Percentiles rank a stretch among this genome's conserved stretches.
Evolutionary conservation across 371 early-diverging fungal species (phyloP).

Genomic region (Lichtheimia ramosa): DNA sequence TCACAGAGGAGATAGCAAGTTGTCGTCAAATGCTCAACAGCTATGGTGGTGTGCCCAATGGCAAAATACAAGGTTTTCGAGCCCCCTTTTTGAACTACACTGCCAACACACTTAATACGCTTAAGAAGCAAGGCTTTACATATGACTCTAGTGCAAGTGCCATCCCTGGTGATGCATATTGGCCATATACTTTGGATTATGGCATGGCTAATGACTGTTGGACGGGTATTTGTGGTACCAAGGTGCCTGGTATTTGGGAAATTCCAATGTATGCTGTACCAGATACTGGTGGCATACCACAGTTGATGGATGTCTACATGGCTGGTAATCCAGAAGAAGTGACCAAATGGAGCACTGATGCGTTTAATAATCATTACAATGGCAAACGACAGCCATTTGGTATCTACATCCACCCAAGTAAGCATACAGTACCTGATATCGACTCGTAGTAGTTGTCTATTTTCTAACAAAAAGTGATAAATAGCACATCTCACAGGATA

Average conservation of each 20-base stretch:
- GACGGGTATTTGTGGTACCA: constrained; percentile 52
- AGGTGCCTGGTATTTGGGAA: constrained; percentile 71
- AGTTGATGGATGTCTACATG: constrained; percentile 72
- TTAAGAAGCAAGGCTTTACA: constrained; percentile 54
- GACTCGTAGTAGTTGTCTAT: not conserved
- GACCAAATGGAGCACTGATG: constrained; percentile 34
- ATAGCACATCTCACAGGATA: constrained; percentile 50
- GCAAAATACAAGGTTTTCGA: constrained; percentile 70
- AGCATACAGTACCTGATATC: constrained; percentile 7
- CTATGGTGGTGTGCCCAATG: constrained; percentile 64
- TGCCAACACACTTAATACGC: constrained; percentile 40
- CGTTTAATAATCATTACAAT: constrained; percentile 62
- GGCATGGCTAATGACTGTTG: constrained; percentile 72
- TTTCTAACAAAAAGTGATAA: not conserved
- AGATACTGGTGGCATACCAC: constrained; percentile 35
- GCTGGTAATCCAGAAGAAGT: constrained; percentile 46
- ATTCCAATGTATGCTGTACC: constrained; percentile 63
- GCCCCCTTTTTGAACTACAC: constrained; percentile 71
- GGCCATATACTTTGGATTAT: constrained; percentile 76
- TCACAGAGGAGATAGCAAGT: constrained; percentile 48
- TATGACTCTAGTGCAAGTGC: constrained; percentile 71
- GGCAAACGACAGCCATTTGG: constrained; percentile 70
- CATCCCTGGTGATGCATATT: constrained; percentile 43
- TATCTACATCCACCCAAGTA: constrained; percentile 59
- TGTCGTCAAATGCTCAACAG: constrained; percentile 55